phyloP scores from a whole-genome alignment of 83 land plant species.

The Isoetes engelmannii region DNA sequence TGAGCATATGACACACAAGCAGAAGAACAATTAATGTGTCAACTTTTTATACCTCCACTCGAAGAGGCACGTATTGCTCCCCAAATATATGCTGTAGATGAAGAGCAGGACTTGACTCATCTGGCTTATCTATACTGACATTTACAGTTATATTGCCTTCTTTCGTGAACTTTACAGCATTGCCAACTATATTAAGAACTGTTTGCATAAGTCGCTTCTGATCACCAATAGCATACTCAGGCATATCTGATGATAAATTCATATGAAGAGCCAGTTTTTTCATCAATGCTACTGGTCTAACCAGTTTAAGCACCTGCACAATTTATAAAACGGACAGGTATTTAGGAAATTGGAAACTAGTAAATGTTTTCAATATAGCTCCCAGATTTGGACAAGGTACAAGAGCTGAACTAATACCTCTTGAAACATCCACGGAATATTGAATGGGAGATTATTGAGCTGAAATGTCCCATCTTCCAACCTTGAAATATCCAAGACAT shows the following conservation, averaged over 20 bases:
- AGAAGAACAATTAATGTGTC: no score
- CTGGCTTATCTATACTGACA: constrained; percentile 61
- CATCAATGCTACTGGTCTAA: constrained; percentile 77
- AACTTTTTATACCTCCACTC: no score
- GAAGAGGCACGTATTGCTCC: no score
- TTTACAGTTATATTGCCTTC: constrained; percentile 57
- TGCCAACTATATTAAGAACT: constrained; percentile 70
- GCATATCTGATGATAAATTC: constrained; percentile 55
- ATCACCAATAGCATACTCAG: constrained; percentile 73
- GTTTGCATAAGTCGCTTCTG: constrained; percentile 82
- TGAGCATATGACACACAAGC: no score
- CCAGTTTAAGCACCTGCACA: constrained; percentile 67
- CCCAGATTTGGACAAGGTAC: no score
- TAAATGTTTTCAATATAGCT: no score
- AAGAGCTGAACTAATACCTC: constrained; percentile 40
- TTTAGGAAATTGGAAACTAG: no score
- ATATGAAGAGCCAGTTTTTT: constrained; percentile 51
- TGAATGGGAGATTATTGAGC: constrained; percentile 57
- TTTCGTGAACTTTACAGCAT: constrained; percentile 86
- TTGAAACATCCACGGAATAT: constrained; percentile 54
- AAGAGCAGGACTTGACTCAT: constrained; percentile 24
- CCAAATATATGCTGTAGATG: no score
- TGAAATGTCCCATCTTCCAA: constrained; percentile 94
- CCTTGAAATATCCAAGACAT: constrained; percentile 83
- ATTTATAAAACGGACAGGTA: no score